Evolutionary conservation across 257 asterid species (phyloP), one percentile per base, ranked within the genome.

Genomic region (Jacaranda mimosifolia): DNA sequence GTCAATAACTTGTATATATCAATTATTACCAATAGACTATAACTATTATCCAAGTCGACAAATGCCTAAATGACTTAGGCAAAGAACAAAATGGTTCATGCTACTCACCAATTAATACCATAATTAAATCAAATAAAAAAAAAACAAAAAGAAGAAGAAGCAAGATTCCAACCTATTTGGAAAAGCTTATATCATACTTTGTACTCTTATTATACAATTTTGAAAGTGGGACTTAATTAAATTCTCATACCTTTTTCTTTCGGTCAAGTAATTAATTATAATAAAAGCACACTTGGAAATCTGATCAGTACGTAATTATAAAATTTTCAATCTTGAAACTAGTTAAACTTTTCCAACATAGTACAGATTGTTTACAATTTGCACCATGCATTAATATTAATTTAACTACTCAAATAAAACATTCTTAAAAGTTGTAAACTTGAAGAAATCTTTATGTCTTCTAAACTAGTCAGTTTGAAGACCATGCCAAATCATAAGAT

Each of bases 311-410:
- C 10, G 8, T 12, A 43, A 35, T 35, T 60, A 19, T 48, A 26
- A 18, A 40, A 9, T 62, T 53, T 53, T 15, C 60, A 10, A 46
- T 67, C 70, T 73, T 45, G 76, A 73, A 73, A 67, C 58, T 57
- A 10, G 59, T 38, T 65, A 57, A 51, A 18, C 70, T 46, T 57
- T 56, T 79, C 71, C 71, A 65, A 65, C 82, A 62, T 72, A 72
- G 74, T 21, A 58, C 78, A 57, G 57, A 69, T 63, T 60, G 74
- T 53, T 67, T 45, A 62, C 48, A 8, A 46, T 7, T 46, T 7
- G 6, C 3, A 46, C 14, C 6, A 46, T n/a, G n/a, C n/a, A n/a
- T 7, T 46, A 46, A 46, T 40, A 26, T 26, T 26, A 40, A 40
- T 40, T 40, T 40, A 40, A 40, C 8, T 40, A 40, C 52, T 64